Evolutionary conservation across 2,329 filamentous ascomycete genomes (phyloP).

Genomic region (Talaromyces pinophilus): DNA sequence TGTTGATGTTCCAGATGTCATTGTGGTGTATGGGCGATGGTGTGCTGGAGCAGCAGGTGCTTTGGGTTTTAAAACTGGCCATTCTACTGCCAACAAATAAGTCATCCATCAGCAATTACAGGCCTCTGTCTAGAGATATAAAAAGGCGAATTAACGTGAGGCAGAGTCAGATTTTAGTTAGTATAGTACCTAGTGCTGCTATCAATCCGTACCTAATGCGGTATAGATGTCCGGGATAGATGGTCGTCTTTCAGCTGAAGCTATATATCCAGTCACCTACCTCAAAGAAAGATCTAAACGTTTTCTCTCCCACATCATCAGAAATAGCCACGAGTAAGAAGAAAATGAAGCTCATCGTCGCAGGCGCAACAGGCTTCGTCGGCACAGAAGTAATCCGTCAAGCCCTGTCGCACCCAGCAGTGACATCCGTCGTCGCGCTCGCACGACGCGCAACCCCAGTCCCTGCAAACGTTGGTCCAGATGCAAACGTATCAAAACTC

Average conservation of each 20-base stretch:
- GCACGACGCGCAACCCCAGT: constrained; percentile 28
- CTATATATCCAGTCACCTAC: not conserved
- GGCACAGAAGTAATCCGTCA: constrained; percentile 41
- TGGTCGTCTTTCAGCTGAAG: not conserved
- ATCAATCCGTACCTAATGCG: not conserved
- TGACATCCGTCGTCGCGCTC: constrained; percentile 36
- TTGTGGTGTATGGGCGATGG: not conserved
- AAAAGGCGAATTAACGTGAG: not conserved
- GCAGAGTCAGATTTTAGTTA: not conserved
- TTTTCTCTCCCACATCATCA: not conserved
- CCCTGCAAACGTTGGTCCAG: constrained; percentile 10
- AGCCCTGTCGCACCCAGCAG: constrained; percentile 31
- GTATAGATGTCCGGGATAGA: not conserved
- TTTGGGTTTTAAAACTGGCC: not conserved
- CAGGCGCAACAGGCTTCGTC: constrained; percentile 39
- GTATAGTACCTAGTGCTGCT: not conserved
- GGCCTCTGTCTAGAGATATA: not conserved
- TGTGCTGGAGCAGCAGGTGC: not conserved
- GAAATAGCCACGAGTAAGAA: not conserved
- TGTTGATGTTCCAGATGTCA: no score
- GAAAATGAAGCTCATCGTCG: constrained; percentile 41
- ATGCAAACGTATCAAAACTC: constrained; percentile 32
- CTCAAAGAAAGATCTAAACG: not conserved
- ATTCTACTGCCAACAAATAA: not conserved
- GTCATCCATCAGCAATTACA: not conserved